Evolutionary conservation across 1,284 basidiomycete genomes (phyloP), one percentile per base, ranked within the genome.

Genomic region (Malassezia sp.): DNA sequence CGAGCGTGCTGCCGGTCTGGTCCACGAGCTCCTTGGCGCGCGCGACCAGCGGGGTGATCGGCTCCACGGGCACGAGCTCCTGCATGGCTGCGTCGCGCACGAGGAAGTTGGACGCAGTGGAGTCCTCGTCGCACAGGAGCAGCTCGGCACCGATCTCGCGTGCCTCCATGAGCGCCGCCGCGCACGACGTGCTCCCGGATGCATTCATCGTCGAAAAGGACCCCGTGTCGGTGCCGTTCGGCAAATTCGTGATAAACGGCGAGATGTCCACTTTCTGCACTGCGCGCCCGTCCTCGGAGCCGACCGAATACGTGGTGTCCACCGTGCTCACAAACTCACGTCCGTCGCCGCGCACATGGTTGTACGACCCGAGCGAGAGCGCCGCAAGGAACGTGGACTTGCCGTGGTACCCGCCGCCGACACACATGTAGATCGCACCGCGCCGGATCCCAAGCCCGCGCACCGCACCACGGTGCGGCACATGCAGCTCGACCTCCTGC

Each of bases 301-400:
- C 42, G 12, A 49, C 35, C n/a, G 23, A 41, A 14, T 31, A 33
- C 21, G 42, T 38, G 5, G 38, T 20, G 15, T 23, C 8, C 9
- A 35, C 22, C 11, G 37, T 30, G 15, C 42, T 41, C 23, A 53
- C 47, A 23, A 53, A 49, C 37, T 49, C 52, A 9, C 52, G 52
- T 4, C 52, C 52, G 27, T 53, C 52, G 5, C 41, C 47, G 12
- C 46, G 42, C 3, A 49, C 31, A 28, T 49, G 38, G 31, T 49
- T 44, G 33, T 49, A 53, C 5, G 38, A 11, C 4, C 52, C 52
- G 10, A 33, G 21, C 15, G 46, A 22, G 4, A 53, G 26, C n/a
- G 52, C 46, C 17, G 48, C 35, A 12, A 53, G 38, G 14, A 53
- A 44, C 10, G 52, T 53, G 5, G 52, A 53, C 32, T 53, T 53